These are phyloP conservation scores for Helichrysum umbraculigerum DNA, from an alignment of 129 eudicot species.

Conservation along the genomic window DNA sequence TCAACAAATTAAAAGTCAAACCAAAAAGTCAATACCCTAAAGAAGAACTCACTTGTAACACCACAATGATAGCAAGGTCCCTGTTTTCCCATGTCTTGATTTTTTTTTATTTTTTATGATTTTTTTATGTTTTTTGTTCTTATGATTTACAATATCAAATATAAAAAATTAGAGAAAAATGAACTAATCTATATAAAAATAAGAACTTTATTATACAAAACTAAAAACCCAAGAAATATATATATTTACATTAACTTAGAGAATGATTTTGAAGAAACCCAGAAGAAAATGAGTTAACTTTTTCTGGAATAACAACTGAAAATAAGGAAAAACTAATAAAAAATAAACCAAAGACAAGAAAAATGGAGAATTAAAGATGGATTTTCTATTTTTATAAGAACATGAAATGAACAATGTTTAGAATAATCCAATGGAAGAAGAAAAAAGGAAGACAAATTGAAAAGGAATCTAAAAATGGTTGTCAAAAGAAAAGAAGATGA, in stretches of 20 bases:
- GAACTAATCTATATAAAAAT: conserved; percentile 17
- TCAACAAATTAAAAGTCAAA: conserved; percentile 23
- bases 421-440: background rate
- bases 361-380: background rate
- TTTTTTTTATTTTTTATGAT: conserved; percentile 14
- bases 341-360: background rate
- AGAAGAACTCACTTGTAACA: conserved; percentile 65
- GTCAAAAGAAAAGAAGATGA: conserved; percentile 22
- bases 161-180: background rate
- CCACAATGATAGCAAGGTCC: conserved; percentile 38
- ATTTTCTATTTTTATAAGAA: background rate
- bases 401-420: background rate
- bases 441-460: conserved; percentile 10
- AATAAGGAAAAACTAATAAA: background rate
- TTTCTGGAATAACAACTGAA: background rate
- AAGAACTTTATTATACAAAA: background rate
- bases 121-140: background rate
- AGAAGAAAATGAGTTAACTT: conserved; percentile 7
- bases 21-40: conserved; percentile 32
- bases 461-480: conserved; percentile 18
- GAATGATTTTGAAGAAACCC: background rate
- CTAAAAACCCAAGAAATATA: background rate
- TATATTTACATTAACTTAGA: conserved; percentile 1
- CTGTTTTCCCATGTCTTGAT: conserved; percentile 57
- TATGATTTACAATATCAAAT: conserved; percentile 12